Evolutionary conservation across 2,329 filamentous ascomycete species (phyloP), one percentile per base, ranked within the genome.

Genomic region (Stagonosporopsis tanaceti): DNA sequence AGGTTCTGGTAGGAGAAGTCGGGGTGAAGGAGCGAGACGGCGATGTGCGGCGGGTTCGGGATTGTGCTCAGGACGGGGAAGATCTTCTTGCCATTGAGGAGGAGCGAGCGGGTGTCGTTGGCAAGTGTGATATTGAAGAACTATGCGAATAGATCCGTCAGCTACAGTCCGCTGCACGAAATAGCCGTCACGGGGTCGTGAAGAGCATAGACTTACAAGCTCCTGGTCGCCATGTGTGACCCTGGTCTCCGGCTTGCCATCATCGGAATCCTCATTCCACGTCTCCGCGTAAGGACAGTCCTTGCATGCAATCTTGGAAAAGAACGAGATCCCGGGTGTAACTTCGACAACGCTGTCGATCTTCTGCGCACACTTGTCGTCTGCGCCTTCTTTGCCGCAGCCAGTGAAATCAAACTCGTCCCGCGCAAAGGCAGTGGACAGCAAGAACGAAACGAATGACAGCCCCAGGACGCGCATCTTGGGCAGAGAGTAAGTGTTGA

Each of bases 71-170:
- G 57, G 3, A 47, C 28, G 2, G 72, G 73, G 42, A 68, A 70
- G 20, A 75, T 63, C 14, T 65, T 63, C 9, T 62, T 39, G 27
- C 59, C 50, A 40, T 75, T 72, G 11, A 76, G 63, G 8, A 73
- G 58, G 6, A 69, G 39, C 24, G 67, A 68, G 32, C 64, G 67
- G 28, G 65, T 67, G 47, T 74, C 65, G 47, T 65, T 62, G 7
- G 70, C 63, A 32, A 75, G 63, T 15, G 70, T 65, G 48, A 76
- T 50, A 52, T 75, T 74, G 51, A 71, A 69, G 51, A 74, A 62
- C 73, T 72, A 40, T 42, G 28, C 6, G n/a, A 32, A 17, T 1
- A 25, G n/a, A 14, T 8, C 22, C n/a, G 30, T 34, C 20, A 35
- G 37, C n/a, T n/a, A 25, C 8, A 42, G 44, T 2, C 28, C 40